These are phyloP conservation scores for Cicer cuneatum DNA, from an alignment of 306 rosid genomes.

Conservation along the genomic window DNA sequence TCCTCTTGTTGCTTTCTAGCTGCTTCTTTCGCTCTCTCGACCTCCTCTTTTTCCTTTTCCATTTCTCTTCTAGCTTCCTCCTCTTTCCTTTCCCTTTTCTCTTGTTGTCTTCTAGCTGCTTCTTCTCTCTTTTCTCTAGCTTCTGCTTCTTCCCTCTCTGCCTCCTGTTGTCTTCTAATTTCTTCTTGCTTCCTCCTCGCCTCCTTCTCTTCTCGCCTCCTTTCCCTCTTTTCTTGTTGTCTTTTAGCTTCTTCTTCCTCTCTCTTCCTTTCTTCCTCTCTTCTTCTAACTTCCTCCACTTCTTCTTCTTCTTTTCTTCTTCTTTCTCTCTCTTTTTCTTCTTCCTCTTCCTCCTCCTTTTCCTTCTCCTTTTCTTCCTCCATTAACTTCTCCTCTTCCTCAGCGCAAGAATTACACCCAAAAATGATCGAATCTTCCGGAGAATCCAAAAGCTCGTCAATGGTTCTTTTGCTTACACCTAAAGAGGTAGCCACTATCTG, in stretches of 20 bases:
- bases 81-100: not conserved
- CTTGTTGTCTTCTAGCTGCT: slow-evolving; percentile 11
- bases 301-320: not conserved
- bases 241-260: slow-evolving; percentile 56
- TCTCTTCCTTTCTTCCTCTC: not conserved
- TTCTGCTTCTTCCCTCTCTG: not conserved
- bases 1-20: not conserved
- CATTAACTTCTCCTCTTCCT: slow-evolving; percentile 74
- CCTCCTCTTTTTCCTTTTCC: not conserved
- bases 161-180: slow-evolving; percentile 3
- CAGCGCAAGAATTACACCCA: slow-evolving; percentile 79
- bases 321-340: not conserved
- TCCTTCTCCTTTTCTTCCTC: slow-evolving; percentile 54
- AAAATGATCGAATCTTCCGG: slow-evolving; percentile 62
- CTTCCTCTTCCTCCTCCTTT: slow-evolving; percentile 53
- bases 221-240: not conserved
- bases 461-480: slow-evolving; percentile 54
- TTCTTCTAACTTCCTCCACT: not conserved
- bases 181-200: not conserved
- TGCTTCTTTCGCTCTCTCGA: not conserved
- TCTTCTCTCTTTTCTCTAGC: not conserved
- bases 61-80: not conserved
- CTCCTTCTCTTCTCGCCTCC: slow-evolving; percentile 14
- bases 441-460: slow-evolving; percentile 57
- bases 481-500: slow-evolving; percentile 67